Conservation (phyloP, 148 eudicot genomes). For the Nyssa sinensis region DNA sequence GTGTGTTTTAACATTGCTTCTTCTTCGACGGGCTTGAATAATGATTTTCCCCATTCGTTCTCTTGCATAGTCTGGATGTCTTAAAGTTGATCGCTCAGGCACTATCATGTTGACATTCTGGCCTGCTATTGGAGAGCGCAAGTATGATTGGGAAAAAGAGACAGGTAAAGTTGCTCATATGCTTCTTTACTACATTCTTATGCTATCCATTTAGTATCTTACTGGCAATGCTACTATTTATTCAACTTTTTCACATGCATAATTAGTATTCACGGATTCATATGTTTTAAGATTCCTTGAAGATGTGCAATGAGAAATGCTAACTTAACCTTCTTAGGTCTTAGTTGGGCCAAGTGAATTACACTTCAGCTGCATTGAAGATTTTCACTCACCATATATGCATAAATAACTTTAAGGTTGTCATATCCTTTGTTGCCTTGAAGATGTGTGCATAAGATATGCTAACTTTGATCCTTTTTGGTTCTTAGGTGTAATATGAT, state of each 20-base stretch:
- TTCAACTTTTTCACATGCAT: not conserved
- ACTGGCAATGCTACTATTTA: not conserved
- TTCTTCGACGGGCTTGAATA: not conserved
- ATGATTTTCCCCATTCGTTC: not conserved
- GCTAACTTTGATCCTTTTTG: not conserved
- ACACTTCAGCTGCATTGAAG: not conserved
- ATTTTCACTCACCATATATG: no score
- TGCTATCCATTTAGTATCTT: not conserved
- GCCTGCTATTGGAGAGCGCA: conserved; percentile 87
- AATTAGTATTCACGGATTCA: not conserved
- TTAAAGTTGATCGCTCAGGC: conserved; percentile 71
- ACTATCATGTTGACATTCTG: conserved; percentile 62
- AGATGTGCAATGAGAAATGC: not conserved
- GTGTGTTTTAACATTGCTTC: not conserved
- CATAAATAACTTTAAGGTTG: not conserved
- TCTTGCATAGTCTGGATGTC: conserved; percentile 55
- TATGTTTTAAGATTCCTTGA: not conserved
- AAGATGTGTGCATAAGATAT: not conserved
- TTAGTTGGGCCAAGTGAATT: not conserved
- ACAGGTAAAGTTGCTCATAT: conserved; percentile 53
- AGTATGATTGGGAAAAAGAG: conserved; percentile 91
- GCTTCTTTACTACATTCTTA: not conserved
- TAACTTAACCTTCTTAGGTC: not conserved
- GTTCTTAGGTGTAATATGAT: not conserved
- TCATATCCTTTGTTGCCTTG: not conserved